Conservation (phyloP, 116 monocot genomes). For the Posidonia oceanica region DNA sequence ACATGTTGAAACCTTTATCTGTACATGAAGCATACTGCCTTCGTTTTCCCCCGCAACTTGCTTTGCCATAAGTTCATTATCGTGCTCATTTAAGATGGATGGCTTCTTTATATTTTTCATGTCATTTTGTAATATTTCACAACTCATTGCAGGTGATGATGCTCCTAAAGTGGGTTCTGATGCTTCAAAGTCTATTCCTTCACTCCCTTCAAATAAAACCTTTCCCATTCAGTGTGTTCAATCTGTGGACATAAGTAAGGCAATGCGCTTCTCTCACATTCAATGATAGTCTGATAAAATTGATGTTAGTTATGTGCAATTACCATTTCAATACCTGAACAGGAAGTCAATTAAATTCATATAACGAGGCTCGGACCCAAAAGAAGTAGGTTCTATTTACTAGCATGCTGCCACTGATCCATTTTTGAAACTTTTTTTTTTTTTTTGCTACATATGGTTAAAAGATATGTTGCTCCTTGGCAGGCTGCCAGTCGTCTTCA, state of each 20-base stretch:
- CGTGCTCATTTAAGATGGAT: not conserved
- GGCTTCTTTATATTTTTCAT: not conserved
- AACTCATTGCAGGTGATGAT: slow-evolving; percentile 5
- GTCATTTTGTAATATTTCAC: not conserved
- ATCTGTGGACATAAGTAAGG: slow-evolving; percentile 4
- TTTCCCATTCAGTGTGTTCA: not conserved
- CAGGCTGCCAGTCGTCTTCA: not conserved
- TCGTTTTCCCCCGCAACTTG: too few relatives aligned
- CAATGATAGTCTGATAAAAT: not conserved
- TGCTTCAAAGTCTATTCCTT: slow-evolving; percentile 1
- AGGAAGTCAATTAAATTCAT: slow-evolving; percentile 4
- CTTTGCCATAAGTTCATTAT: too few relatives aligned
- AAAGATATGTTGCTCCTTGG: not conserved
- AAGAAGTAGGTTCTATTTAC: slow-evolving; percentile 2
- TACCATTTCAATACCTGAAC: not conserved
- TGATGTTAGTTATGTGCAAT: not conserved
- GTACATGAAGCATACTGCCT: too few relatives aligned
- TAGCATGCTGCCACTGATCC: not conserved
- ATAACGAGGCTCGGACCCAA: not conserved
- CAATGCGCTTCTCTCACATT: not conserved
- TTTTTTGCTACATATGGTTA: not conserved
- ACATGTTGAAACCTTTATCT: too few relatives aligned
- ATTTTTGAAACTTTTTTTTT: not conserved
- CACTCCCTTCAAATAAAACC: not conserved
- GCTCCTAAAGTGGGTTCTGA: not conserved